Conservation (phyloP, 345 rosid species). For the Angophora floribunda region DNA sequence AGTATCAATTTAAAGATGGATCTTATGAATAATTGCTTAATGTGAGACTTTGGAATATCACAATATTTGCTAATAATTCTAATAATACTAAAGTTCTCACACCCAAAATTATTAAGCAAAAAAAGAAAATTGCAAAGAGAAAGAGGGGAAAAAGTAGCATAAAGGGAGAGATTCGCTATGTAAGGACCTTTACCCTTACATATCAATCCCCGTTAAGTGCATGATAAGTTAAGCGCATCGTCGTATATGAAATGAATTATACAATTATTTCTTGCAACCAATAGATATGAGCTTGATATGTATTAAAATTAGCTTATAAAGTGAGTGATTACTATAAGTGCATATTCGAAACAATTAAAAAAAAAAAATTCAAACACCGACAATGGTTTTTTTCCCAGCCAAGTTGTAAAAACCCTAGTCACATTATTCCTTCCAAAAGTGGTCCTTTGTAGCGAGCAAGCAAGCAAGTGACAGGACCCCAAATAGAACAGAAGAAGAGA, state of each 20-base stretch:
- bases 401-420: background rate
- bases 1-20: too few species aligned
- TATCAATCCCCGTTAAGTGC: background rate
- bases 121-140: background rate
- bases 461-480: background rate
- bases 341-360: background rate
- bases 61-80: background rate
- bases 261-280: fast-evolving
- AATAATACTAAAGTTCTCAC: background rate
- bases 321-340: background rate
- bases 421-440: background rate
- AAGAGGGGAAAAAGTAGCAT: background rate
- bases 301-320: background rate
- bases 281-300: background rate
- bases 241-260: background rate
- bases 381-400: background rate
- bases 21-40: too few species aligned
- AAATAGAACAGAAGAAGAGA: background rate
- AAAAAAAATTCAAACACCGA: background rate
- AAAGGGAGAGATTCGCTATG: background rate
- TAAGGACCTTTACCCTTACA: background rate
- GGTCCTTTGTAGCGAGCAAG: background rate
- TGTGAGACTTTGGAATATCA: background rate
- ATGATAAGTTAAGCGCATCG: background rate
- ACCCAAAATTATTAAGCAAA: background rate